Percentiles rank a stretch among this genome's conserved stretches.
These are phyloP conservation scores for Scedosporium boydii DNA, from an alignment of 2,329 filamentous ascomycete species.

Conservation along the genomic window DNA sequence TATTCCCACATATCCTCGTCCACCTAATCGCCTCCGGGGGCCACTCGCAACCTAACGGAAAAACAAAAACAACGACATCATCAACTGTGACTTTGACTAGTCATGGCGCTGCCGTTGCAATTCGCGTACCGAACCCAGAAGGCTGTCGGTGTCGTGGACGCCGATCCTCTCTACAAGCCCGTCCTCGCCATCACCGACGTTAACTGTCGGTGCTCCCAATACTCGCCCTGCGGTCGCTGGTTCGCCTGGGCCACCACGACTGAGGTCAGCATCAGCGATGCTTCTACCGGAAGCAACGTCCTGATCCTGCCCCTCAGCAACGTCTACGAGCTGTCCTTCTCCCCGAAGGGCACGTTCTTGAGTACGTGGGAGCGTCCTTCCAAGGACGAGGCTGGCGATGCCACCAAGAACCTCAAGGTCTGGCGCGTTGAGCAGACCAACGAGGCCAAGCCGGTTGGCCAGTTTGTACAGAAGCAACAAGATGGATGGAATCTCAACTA, in stretches of 20 bases:
- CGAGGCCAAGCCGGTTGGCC: constrained; percentile 68
- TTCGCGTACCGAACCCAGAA: constrained; percentile 97
- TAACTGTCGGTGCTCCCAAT: constrained; percentile 86
- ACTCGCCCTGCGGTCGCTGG: constrained; percentile 88
- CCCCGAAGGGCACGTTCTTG: constrained; percentile 80
- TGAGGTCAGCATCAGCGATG: constrained; percentile 75
- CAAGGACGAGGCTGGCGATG: constrained; percentile 62
- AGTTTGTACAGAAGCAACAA: constrained; percentile 93
- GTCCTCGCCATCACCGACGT: constrained; percentile 29
- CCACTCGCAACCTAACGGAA: not conserved
- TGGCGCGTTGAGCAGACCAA: constrained; percentile 68
- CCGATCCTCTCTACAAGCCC: constrained; percentile 76
- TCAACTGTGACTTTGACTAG: constrained; percentile 77
- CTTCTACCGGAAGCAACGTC: constrained; percentile 64
- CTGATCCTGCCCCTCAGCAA: constrained; percentile 69
- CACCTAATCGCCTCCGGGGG: constrained; percentile 7
- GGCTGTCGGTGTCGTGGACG: constrained; percentile 88
- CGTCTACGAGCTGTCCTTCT: constrained; percentile 92
- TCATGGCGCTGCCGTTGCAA: constrained; percentile 89
- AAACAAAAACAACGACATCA: not conserved
- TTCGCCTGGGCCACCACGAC: constrained; percentile 91
- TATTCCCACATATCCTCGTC: not conserved
- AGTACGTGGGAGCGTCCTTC: constrained; percentile 93
- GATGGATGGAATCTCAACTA: constrained; percentile 97
- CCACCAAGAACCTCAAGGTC: constrained; percentile 71